Percentiles rank a stretch among this genome's conserved stretches.
Conservation (phyloP, 2,329 filamentous ascomycete genomes). For the Phialocephala subalpina region DNA sequence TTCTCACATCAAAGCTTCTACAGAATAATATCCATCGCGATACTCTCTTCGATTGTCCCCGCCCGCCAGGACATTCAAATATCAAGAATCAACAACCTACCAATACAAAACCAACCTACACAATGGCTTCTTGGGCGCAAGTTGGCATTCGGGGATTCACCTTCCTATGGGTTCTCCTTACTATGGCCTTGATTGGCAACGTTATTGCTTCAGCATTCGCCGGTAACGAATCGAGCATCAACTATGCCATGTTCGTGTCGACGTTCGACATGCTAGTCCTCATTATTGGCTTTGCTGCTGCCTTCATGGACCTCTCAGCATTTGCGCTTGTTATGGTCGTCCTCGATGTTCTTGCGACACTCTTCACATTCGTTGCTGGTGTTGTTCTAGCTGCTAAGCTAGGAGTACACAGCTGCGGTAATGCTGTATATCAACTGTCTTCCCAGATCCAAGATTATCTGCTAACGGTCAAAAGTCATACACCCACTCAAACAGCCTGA, state of each 20-base stretch:
- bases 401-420: slow-evolving; percentile 71
- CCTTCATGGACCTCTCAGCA: slow-evolving; percentile 60
- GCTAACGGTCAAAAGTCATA: slow-evolving; percentile 44
- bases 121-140: slow-evolving; percentile 36
- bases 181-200: slow-evolving; percentile 43
- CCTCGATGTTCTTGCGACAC: slow-evolving; percentile 64
- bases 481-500: slow-evolving; percentile 62
- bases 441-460: not conserved
- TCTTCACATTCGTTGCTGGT: slow-evolving; percentile 74
- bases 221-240: slow-evolving; percentile 64
- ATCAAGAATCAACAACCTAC: not conserved
- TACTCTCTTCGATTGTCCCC: no score
- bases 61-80: no score
- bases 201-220: slow-evolving; percentile 63
- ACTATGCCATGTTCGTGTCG: slow-evolving; percentile 72
- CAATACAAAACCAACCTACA: slow-evolving; percentile 8
- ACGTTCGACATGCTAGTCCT: slow-evolving; percentile 71
- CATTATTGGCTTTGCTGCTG: slow-evolving; percentile 66
- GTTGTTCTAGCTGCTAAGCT: slow-evolving; percentile 77
- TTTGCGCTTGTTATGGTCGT: slow-evolving; percentile 59
- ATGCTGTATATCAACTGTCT: slow-evolving; percentile 53
- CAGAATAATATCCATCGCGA: not conserved
- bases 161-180: slow-evolving; percentile 42
- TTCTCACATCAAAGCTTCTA: slow-evolving; percentile 5
- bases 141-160: slow-evolving; percentile 36